phyloP scores from a whole-genome alignment of 139 green algal species.

The Tetradesmus obliquus region DNA sequence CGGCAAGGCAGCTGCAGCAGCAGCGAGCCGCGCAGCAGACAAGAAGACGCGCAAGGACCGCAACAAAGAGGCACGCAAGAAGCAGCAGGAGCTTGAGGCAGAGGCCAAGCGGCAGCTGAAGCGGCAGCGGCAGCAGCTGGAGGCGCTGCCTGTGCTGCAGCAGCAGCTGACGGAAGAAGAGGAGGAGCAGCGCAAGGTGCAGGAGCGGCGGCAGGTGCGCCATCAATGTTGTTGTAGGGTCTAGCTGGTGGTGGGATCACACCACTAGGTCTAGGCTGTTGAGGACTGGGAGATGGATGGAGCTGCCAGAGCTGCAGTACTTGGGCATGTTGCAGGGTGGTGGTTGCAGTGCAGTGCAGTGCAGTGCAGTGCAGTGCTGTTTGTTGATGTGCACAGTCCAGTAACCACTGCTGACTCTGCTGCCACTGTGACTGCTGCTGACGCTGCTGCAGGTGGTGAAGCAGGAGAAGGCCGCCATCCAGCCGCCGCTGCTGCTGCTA shows the following conservation, averaged over 20 bases:
- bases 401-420: background rate
- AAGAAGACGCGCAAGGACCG: conserved; percentile 70
- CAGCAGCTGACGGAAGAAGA: conserved; percentile 52
- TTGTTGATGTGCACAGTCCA: too few relatives aligned
- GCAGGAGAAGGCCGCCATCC: conserved; percentile 61
- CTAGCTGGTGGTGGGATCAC: background rate
- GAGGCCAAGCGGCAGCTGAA: conserved; percentile 54
- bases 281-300: too few relatives aligned
- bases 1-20: background rate
- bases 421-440: background rate
- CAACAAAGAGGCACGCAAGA: conserved; percentile 57
- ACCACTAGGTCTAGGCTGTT: too few relatives aligned
- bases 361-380: too few relatives aligned
- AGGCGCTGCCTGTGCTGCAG: conserved; percentile 49
- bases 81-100: conserved; percentile 49
- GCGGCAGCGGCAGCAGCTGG: conserved; percentile 66
- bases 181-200: conserved; percentile 43
- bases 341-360: too few relatives aligned
- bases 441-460: conserved; percentile 49
- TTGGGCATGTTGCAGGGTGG: too few relatives aligned
- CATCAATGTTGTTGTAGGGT: background rate
- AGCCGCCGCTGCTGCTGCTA: conserved; percentile 74
- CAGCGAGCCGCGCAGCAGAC: background rate
- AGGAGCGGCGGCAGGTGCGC: conserved; percentile 47
- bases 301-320: too few relatives aligned